Conservation (phyloP, 176 grass and related monocot genomes). For the Zizania latifolia region DNA sequence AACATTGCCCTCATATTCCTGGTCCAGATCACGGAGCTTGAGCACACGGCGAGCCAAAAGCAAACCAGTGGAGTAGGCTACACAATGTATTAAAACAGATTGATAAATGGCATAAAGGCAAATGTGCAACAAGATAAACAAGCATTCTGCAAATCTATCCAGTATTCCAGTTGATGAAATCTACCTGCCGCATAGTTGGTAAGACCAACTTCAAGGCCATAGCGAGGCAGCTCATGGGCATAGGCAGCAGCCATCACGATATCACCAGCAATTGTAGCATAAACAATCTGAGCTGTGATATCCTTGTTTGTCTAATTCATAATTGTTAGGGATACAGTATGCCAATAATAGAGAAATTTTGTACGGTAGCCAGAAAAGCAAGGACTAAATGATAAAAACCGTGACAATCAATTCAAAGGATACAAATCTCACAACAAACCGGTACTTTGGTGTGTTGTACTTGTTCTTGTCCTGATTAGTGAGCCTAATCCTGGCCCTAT, state of each 20-base stretch:
- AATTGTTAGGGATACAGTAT: constrained; percentile 24
- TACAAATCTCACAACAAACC: constrained; percentile 65
- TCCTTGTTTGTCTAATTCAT: constrained; percentile 51
- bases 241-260: constrained; percentile 56
- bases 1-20: constrained; percentile 57
- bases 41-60: constrained; percentile 66
- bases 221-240: constrained; percentile 52
- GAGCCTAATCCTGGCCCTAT: constrained; percentile 58
- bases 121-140: background rate
- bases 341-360: no score
- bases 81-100: background rate
- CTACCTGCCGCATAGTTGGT: constrained; percentile 69
- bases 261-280: constrained; percentile 61
- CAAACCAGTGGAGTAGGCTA: constrained; percentile 66
- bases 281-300: constrained; percentile 44
- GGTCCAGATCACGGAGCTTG: constrained; percentile 44
- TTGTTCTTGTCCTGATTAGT: constrained; percentile 79
- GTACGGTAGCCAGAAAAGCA: no score
- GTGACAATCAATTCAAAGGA: constrained; percentile 15
- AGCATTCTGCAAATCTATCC: background rate
- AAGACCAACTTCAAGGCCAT: constrained; percentile 65
- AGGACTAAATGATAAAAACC: no score
- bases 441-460: constrained; percentile 59
- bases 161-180: background rate
- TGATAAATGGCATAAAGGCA: background rate